Evolutionary conservation across 139 green algal species (phyloP), one percentile per base, ranked within the genome.

Genomic region (Pseudopediastrum boryanum): DNA sequence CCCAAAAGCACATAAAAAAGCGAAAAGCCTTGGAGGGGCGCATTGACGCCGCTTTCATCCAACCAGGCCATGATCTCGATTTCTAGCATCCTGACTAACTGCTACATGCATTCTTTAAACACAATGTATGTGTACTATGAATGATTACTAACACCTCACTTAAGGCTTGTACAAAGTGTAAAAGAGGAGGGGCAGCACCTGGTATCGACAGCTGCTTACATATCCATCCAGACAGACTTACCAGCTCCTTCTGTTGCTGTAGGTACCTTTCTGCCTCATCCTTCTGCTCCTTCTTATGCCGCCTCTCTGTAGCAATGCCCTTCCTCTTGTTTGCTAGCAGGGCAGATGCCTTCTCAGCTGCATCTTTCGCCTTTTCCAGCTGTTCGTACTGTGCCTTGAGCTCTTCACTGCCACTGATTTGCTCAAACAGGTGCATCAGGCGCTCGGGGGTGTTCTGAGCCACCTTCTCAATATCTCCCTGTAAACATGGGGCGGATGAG

Each of bases 401-500:
- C 82, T 82, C 46, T 71, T 89, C 33, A 84, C 92, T 61, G 86
- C 92, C 44, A 89, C 94, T 63, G 85, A 99, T 93, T 61, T 94
- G 87, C 92, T 99, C 96, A 73, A 99, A 94, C 71, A 98, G 84
- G 48, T 69, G 51, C 3, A 92, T 98, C 38, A 99, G 88, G 39
- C 96, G 93, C 36, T 86, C 82, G 4, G 96, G 90, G 25, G 71
- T 84, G 85, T 94, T 96, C 23, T 85, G 76, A 1, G 96, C 95
- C 29, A 99, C 90, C 3, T 90, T 92, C 86, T 99, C 96, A 56
- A 99, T 98, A 88, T 99, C 96, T 9, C 96, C 96, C 90, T 95
- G 88, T 36, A 67, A 33, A 29, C 25, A 27, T 39, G 9, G 65
- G 7, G 23, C n/a, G 3, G 13, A 8, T 29, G 2, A 4, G 51